A percentile compares a stretch with the other conserved stretches of the same genome.
phyloP scores from a whole-genome alignment of 441 rosid species.

The Syzygium syzygioides region DNA sequence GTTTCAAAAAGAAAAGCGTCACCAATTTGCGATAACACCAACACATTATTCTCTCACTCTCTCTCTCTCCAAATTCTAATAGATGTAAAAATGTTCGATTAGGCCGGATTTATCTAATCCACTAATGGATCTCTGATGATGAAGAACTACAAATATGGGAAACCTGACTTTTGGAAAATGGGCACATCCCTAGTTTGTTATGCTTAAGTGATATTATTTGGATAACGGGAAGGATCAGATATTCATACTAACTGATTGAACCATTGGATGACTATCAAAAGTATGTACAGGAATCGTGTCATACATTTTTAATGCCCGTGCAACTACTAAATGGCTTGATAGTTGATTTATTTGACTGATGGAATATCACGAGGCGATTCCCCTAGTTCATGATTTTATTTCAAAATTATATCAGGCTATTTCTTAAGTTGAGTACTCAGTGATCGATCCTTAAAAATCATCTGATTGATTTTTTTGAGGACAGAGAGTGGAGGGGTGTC shows the following conservation, averaged over 20 bases:
- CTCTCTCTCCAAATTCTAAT: background rate
- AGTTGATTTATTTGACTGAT: background rate
- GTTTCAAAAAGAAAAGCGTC: background rate
- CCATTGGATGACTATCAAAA: no score
- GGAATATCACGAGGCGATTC: background rate
- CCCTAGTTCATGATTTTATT: background rate
- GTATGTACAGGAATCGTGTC: no score
- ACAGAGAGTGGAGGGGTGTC: background rate
- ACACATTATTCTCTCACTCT: background rate
- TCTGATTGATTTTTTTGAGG: background rate
- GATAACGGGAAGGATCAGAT: no score
- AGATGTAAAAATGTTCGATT: background rate
- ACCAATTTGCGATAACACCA: background rate
- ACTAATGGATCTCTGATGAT: background rate
- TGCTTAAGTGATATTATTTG: no score
- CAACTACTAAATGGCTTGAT: background rate
- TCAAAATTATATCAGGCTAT: background rate
- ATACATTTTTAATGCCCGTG: no score
- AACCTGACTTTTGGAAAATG: background rate
- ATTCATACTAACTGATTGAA: no score
- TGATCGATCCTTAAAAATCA: background rate
- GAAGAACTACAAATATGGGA: background rate
- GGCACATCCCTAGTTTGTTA: no score
- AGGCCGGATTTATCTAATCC: background rate
- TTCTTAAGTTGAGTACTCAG: background rate